phyloP scores from a whole-genome alignment of 2,329 filamentous ascomycete species.

The Sporothrix luriei region DNA sequence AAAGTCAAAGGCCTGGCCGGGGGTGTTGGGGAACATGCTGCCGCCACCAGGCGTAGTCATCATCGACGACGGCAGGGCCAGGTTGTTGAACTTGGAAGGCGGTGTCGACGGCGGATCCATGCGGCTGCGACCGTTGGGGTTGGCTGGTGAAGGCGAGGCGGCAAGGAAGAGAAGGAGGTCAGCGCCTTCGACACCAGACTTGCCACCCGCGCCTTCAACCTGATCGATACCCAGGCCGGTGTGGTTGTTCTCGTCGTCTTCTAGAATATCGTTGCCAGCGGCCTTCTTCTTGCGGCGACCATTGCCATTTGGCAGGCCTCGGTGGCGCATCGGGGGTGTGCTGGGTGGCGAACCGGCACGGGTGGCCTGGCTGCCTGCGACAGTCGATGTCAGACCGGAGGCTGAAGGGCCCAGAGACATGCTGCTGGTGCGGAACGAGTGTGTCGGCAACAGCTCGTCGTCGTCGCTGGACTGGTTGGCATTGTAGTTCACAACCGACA shows the following conservation, averaged over 20 bases:
- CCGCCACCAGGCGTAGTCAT: conserved; percentile 81
- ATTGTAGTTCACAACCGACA: conserved; percentile 60
- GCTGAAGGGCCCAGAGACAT: conserved; percentile 30
- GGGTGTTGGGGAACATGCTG: conserved; percentile 73
- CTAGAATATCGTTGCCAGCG: conserved; percentile 41
- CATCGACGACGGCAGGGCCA: conserved; percentile 76
- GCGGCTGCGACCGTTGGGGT: conserved; percentile 55
- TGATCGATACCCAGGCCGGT: conserved; percentile 31
- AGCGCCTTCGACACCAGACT: conserved; percentile 73
- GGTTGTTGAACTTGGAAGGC: conserved; percentile 67
- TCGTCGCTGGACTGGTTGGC: conserved; percentile 74
- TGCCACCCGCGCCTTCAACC: conserved; percentile 41
- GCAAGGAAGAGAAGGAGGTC: conserved; percentile 82
- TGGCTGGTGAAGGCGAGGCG: conserved; percentile 85
- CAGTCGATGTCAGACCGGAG: conserved; percentile 11
- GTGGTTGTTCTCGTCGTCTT: conserved; percentile 33
- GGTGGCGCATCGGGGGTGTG: conserved; percentile 71
- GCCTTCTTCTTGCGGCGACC: conserved; percentile 54
- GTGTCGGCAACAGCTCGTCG: conserved; percentile 75
- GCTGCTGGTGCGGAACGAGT: conserved; percentile 66
- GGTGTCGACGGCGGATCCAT: conserved; percentile 77
- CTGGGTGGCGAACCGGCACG: conserved; percentile 77
- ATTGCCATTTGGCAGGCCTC: conserved; percentile 46
- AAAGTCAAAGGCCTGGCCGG: conserved; percentile 85
- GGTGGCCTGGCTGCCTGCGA: conserved; percentile 41